Percentiles rank a stretch among this genome's conserved stretches.
Conservation (phyloP, 2,329 filamentous ascomycete genomes). For the Colletotrichum spaethianum region DNA sequence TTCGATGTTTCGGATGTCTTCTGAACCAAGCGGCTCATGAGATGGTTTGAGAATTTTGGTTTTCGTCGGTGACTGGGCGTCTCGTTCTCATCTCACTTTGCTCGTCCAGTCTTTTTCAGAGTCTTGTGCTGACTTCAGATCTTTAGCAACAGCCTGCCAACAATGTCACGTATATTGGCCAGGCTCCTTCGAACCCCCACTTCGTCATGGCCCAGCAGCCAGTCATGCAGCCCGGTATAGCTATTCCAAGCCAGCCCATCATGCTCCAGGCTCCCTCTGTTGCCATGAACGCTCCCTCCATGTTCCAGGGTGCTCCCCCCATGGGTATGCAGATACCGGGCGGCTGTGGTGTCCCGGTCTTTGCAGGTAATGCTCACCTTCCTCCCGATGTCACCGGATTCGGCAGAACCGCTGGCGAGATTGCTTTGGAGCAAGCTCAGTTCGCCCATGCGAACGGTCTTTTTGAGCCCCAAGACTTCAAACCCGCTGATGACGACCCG, state of each 20-base stretch:
- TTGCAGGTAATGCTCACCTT: slow-evolving; percentile 56
- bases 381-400: slow-evolving; percentile 67
- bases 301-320: slow-evolving; percentile 27
- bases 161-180: slow-evolving; percentile 46
- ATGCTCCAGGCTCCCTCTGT: slow-evolving; percentile 50
- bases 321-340: slow-evolving; percentile 36
- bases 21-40: slow-evolving; percentile 18
- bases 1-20: neutral
- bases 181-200: slow-evolving; percentile 46
- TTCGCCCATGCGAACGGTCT: slow-evolving; percentile 65
- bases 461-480: slow-evolving; percentile 73
- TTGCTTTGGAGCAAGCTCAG: slow-evolving; percentile 62
- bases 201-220: slow-evolving; percentile 53
- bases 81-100: neutral
- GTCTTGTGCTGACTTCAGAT: slow-evolving; percentile 38
- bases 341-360: slow-evolving; percentile 26
- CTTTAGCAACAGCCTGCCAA: slow-evolving; percentile 49
- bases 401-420: slow-evolving; percentile 65
- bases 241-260: slow-evolving; percentile 41
- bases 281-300: slow-evolving; percentile 22
- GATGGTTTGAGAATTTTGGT: neutral
- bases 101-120: neutral
- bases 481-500: slow-evolving; percentile 72
- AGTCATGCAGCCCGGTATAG: slow-evolving; percentile 46
- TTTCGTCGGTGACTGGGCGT: neutral